Base-by-base conservation (phyloP, 2,329 filamentous ascomycete species). In the Macrophomina pseudophaseolina region DNA sequence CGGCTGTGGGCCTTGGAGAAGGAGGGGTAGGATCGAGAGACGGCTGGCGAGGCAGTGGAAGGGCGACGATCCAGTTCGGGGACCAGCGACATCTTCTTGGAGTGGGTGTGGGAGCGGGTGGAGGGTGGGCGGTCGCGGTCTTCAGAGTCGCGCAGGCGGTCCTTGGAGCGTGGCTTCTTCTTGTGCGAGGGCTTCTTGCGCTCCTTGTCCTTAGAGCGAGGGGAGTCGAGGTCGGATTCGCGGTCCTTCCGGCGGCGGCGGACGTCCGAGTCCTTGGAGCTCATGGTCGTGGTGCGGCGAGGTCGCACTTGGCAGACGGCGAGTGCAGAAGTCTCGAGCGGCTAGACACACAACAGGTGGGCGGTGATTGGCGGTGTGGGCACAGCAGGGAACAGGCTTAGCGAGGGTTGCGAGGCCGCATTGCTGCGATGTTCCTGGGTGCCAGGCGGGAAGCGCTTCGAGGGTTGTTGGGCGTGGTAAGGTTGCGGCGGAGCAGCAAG, bases 1-100 rank as follows among this genome's bases (percentile, higher is more conserved):
- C 93, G 95, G 83, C 93, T 96, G 78, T 97, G 92, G 12, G 91
- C 91, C 80, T 96, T 97, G 80, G 91, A 95, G 79, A 96, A 93
- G 11, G 86, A 85, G 1, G 93, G 92, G 75, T 97, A 97, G 6
- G 92, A 90, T 42, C 42, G n/a, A 48, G 80, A 78, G 9, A 73
- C 76, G 68, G 75, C 78, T 23, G 72, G 71, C 38, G 77, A 78
- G 69, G 72, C 71, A 66, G 72, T 72, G 14, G 73, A 74, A 14
- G 74, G 67, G 33, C 82, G 75, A 3, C 82, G 77, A 28, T 81
- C 79, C 79, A 84, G 81, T 71, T 84, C 83, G 44, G 83, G 82
- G 59, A 82, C 79, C 64, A 81, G 72, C 18, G 78, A 73, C 72
- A 79, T 78, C 65, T 77, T 79, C 68, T 52, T 52, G 28, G 54